Evolutionary conservation across 345 rosid genomes (phyloP).

Genomic region (Streptanthus diversifolius): DNA sequence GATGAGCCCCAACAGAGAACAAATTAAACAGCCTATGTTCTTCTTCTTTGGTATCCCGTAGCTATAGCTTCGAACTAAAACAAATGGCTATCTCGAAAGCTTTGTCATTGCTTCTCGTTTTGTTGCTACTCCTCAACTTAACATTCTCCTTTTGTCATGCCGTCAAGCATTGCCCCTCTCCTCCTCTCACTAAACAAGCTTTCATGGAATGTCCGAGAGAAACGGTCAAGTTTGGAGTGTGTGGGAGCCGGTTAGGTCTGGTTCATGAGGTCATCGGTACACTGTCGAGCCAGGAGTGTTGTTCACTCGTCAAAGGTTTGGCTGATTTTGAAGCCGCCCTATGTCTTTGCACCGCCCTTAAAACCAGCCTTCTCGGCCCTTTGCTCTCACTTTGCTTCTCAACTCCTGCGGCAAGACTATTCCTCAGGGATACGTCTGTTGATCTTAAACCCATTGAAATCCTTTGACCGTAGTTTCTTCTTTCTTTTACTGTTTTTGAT

Average conservation of each 20-base stretch:
- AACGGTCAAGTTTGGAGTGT: conserved; percentile 61
- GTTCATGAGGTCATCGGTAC: conserved; percentile 60
- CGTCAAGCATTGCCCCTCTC: conserved; percentile 28
- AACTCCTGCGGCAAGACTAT: conserved; percentile 52
- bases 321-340: conserved; percentile 78
- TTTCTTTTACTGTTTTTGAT: neutral
- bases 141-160: conserved; percentile 38
- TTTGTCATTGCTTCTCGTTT: neutral
- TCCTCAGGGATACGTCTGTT: conserved; percentile 52
- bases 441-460: neutral
- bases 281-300: conserved; percentile 69
- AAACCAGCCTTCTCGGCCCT: conserved; percentile 57
- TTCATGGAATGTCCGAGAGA: conserved; percentile 50
- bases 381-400: conserved; percentile 45
- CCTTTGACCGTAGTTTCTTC: neutral
- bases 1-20: neutral
- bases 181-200: conserved; percentile 8
- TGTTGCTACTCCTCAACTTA: conserved; percentile 35
- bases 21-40: neutral
- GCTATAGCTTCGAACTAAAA: neutral
- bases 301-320: conserved; percentile 61
- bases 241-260: conserved; percentile 81
- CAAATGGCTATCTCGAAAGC: conserved; percentile 24
- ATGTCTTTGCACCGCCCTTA: conserved; percentile 71
- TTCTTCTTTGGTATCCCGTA: neutral